Percentiles rank a stretch among this genome's conserved stretches.
These are phyloP conservation scores for Lentinula edodes DNA, from an alignment of 768 basidiomycete species.

Conservation along the genomic window DNA sequence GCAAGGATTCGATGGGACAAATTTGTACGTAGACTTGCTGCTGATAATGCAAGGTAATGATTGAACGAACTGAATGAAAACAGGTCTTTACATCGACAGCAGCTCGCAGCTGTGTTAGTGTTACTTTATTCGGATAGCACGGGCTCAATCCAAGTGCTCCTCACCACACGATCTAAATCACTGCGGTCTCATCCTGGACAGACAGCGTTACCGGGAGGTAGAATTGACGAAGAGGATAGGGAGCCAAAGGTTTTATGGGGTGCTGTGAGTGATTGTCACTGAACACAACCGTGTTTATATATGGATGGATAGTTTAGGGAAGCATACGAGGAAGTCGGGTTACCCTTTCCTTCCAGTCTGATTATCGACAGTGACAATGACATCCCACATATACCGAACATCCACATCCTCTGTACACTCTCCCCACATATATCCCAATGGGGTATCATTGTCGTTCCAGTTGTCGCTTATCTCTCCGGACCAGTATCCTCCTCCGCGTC, in stretches of 20 bases:
- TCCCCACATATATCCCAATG: conserved; percentile 47
- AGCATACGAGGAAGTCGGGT: conserved; percentile 78
- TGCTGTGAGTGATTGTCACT: conserved; percentile 50
- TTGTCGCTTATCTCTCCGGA: neutral
- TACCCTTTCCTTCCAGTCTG: conserved; percentile 37
- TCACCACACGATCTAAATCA: conserved; percentile 80
- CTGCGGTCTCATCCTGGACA: conserved; percentile 75
- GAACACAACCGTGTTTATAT: too few relatives aligned
- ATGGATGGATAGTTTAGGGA: conserved; percentile 56
- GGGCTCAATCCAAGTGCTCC: conserved; percentile 55
- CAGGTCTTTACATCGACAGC: conserved; percentile 28
- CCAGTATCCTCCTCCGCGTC: neutral
- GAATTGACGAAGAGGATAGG: conserved; percentile 60
- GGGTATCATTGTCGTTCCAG: conserved; percentile 66
- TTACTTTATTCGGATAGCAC: conserved; percentile 55
- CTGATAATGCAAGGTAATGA: conserved; percentile 1
- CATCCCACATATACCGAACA: conserved; percentile 46
- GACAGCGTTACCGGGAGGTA: conserved; percentile 82
- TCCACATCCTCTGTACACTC: conserved; percentile 25
- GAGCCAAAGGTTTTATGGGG: conserved; percentile 49
- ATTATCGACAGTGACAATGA: neutral
- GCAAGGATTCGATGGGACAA: conserved; percentile 27
- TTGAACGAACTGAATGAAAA: neutral
- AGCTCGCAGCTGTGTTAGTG: conserved; percentile 69
- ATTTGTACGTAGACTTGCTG: conserved; percentile 43